Percentiles rank a stretch among this genome's conserved stretches.
These are phyloP conservation scores for Tetragonia tetragonoides DNA, from an alignment of 148 eudicot species.

Conservation along the genomic window DNA sequence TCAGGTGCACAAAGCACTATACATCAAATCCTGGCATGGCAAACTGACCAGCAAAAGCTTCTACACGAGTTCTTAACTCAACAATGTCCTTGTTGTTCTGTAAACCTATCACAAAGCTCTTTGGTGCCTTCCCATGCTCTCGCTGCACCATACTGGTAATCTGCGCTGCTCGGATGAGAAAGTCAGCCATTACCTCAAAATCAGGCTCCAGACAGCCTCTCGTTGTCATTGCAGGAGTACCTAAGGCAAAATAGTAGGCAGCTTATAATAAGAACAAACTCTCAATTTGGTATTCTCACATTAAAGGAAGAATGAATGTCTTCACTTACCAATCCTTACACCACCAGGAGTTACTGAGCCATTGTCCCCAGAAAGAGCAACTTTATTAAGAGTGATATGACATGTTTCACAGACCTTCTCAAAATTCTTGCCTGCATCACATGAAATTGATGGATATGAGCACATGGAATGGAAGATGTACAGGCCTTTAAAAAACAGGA, in stretches of 20 bases:
- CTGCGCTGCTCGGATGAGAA: conserved; percentile 71
- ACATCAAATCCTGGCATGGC: conserved; percentile 81
- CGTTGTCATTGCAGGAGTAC: conserved; percentile 97
- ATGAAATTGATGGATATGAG: conserved; percentile 7
- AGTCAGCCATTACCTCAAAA: conserved; percentile 81
- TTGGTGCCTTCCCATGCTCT: conserved; percentile 58
- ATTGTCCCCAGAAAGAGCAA: conserved; percentile 71
- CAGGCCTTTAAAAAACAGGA: background rate
- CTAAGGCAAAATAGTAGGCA: conserved; percentile 27
- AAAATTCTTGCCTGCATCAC: conserved; percentile 57
- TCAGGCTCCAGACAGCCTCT: conserved; percentile 86
- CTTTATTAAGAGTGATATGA: conserved; percentile 84
- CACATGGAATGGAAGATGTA: background rate
- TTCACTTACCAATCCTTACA: conserved; percentile 45
- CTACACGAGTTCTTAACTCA: conserved; percentile 62
- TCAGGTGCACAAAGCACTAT: background rate
- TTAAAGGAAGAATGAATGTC: background rate
- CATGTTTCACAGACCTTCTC: conserved; percentile 94
- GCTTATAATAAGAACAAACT: background rate
- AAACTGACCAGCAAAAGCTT: conserved; percentile 73
- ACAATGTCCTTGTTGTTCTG: conserved; percentile 61
- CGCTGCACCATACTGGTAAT: conserved; percentile 57
- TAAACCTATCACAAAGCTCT: conserved; percentile 58
- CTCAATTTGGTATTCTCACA: background rate
- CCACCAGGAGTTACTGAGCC: conserved; percentile 78